Base-by-base conservation (phyloP, 768 basidiomycete genomes). In the Botryobasidium botryosum region DNA sequence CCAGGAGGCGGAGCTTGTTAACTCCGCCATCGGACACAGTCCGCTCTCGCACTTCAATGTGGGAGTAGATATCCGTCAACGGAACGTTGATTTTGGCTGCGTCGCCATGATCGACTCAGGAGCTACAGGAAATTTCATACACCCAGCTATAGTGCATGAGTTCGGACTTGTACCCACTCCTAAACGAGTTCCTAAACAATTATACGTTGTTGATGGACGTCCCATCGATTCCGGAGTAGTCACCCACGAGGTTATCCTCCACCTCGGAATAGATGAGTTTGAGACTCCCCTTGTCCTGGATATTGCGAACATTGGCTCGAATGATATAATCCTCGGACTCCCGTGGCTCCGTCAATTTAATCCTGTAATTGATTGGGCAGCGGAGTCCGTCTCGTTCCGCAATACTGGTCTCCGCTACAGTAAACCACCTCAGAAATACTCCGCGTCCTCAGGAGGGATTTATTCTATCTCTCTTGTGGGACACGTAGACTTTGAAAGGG, bases 161-260 rank as follows among this genome's bases (percentile, higher is more conserved):
- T 59, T 66, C 41, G 55, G 55, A 13, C 51, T 65, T 32, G 54
- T 61, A 13, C 56, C 55, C n/a, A 47, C 53, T 48, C 39, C 47
- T 2, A 61, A 61, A 53, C 46, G 55, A 27, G 44, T 49, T n/a
- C 61, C 63, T 12, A 45, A 61, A 42, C 61, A 64, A 24, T 59
- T 66, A 25, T 54, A 59, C 25, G 57, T 61, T 2, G 57, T 66
- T 24, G 62, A 67, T 45, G 52, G 65, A 46, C 53, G 58, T 35
- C 65, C 62, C 13, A 59, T 66, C 27, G 55, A 60, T 18, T 64
- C 61, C 38, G 67, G 67, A 4, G 52, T 64, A 10, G 55, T 67
- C 36, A 64, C 63, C 39, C 61, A 65, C 27, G 60, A 64, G 42
- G 52, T 65, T 25, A 48, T 65, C 5, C 45, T 59, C 12, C 35